Percentiles rank a stretch among this genome's conserved stretches.
Conservation (phyloP, 1,284 basidiomycete species). For the Irpex rosettiformis region DNA sequence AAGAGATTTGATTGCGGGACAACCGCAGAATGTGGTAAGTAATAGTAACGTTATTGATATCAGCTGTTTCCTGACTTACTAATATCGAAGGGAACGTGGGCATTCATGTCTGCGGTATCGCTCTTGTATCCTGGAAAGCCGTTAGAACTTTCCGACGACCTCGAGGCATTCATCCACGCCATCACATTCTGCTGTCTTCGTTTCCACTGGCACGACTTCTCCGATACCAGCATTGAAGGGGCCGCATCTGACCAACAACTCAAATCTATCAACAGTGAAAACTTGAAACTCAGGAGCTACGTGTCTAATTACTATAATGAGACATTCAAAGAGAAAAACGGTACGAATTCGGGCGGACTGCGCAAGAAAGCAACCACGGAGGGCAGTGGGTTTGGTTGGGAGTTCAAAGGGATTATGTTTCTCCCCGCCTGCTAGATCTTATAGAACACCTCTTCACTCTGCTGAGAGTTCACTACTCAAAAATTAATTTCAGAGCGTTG, state of each 20-base stretch:
- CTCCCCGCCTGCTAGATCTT: too few species aligned
- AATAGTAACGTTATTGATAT: neutral
- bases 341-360: too few species aligned
- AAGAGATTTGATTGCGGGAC: neutral
- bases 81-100: slow-evolving; percentile 15
- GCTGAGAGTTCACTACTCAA: too few species aligned
- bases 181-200: slow-evolving; percentile 7
- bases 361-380: too few species aligned
- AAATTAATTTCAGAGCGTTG: too few species aligned
- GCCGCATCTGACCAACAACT: neutral
- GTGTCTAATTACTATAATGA: neutral
- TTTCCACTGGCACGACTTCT: slow-evolving; percentile 3
- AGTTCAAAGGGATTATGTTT: too few species aligned
- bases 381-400: too few species aligned
- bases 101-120: too few species aligned
- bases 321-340: too few species aligned
- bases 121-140: slow-evolving; percentile 5
- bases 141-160: slow-evolving; percentile 11
- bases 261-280: neutral
- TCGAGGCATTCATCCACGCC: slow-evolving; percentile 17
- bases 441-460: too few species aligned
- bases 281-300: neutral
- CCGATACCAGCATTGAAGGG: neutral
- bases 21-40: neutral
- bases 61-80: neutral